Base-by-base conservation (phyloP, 2,329 filamentous ascomycete species). In the Cytospora piceae region DNA sequence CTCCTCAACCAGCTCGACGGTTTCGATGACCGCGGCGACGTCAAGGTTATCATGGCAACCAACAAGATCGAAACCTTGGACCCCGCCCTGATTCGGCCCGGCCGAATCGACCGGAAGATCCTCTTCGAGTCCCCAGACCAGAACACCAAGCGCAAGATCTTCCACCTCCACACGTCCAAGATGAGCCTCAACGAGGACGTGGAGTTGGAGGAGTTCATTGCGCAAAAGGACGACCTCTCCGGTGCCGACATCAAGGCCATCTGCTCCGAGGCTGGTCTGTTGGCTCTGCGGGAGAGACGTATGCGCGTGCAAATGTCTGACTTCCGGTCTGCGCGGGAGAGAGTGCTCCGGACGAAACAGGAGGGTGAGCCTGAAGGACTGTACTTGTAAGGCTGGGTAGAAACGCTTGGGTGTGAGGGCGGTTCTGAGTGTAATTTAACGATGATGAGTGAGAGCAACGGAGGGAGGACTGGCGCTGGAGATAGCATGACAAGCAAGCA, bases 301-400 rank as follows among this genome's bases (percentile, higher is more conserved):
- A 99, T 99, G 95, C 89, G 94, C 64, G 95, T 99, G 66, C 94
- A 98, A 80, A 99, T 99, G 95, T 92, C 94, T 9, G 95, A 99
- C 79, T 99, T 99, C 85, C 85, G 95, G 64, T 85, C 93, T 64
- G 95, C 95, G 29, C 87, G 94, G 73, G 95, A 99, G 81, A 89
- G 93, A 71, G 96, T 99, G 69, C 85, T 99, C 78, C 96, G 96
- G 83, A 99, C 96, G 58, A 99, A 99, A 89, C 95, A 91, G 75
- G 95, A 99, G 83, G 94, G 94, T 72, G 96, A 98, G 81, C 95
- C 96, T 0, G 95, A 99, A 82, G 95, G 95, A 72, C 81, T 99
- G 86, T 99, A 99, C 83, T 88, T 99, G 90, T 99, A 97, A 53
- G 39, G 20, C 27, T 7, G 11, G 5, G 9, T 99, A 90, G 99